These are phyloP conservation scores for Yamadazyma aaseri DNA, from an alignment of 1,139 yeast species.

Conservation along the genomic window DNA sequence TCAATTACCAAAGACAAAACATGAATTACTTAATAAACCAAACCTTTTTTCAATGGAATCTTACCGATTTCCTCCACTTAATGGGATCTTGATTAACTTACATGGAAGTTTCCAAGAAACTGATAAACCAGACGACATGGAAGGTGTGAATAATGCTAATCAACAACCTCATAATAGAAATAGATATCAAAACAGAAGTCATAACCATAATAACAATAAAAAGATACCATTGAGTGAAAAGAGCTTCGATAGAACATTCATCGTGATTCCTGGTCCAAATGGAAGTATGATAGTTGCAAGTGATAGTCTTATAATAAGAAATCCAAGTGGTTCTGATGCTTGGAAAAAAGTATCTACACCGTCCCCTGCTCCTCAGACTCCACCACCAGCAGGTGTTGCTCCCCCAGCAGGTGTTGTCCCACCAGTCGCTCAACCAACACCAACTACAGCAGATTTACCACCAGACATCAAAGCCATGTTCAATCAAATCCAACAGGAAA, in stretches of 20 bases:
- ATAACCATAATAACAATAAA: slow-evolving; percentile 22
- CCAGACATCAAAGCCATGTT: slow-evolving; percentile 55
- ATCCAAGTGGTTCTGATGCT: slow-evolving; percentile 56
- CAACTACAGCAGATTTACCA: slow-evolving; percentile 36
- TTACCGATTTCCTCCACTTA: slow-evolving; percentile 66
- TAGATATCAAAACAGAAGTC: slow-evolving; percentile 32
- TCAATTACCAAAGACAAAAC: slow-evolving; percentile 73
- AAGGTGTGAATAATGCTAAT: slow-evolving; percentile 15
- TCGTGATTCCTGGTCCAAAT: slow-evolving; percentile 71
- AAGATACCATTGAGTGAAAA: slow-evolving; percentile 54
- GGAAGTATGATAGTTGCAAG: slow-evolving; percentile 81
- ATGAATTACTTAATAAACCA: slow-evolving; percentile 63
- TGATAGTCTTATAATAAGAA: slow-evolving; percentile 71
- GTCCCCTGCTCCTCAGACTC: slow-evolving; percentile 8
- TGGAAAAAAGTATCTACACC: slow-evolving; percentile 38
- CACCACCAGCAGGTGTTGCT: background rate
- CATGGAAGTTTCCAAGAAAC: slow-evolving; percentile 85
- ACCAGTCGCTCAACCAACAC: slow-evolving; percentile 7
- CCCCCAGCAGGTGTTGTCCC: slow-evolving; percentile 1
- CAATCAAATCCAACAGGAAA: slow-evolving; percentile 58
- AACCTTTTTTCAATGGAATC: slow-evolving; percentile 74
- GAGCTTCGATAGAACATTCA: slow-evolving; percentile 84
- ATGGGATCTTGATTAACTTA: slow-evolving; percentile 71
- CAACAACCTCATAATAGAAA: slow-evolving; percentile 26
- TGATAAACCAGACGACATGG: slow-evolving; percentile 47